Conservation (phyloP, 2,329 filamentous ascomycete species). For the Colletotrichum karsti region DNA sequence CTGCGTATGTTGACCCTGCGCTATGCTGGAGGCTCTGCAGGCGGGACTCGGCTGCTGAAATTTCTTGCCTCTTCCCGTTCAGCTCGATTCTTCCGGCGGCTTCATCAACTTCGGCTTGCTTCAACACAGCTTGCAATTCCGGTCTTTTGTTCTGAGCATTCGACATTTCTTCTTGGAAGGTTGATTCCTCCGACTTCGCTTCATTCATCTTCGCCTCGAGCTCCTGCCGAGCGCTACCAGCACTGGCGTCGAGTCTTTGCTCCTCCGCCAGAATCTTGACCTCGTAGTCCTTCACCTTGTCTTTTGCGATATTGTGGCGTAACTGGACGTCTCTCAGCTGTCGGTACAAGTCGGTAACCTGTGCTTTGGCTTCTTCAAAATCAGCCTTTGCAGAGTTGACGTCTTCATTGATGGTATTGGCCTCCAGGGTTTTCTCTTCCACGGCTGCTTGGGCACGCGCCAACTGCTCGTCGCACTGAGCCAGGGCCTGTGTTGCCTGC, state of each 20-base stretch:
- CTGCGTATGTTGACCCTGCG: conserved; percentile 64
- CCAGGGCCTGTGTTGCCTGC: conserved; percentile 48
- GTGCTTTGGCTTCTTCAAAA: conserved; percentile 60
- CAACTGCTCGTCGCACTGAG: conserved; percentile 19
- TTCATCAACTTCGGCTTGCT: neutral
- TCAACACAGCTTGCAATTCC: neutral
- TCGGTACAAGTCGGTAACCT: conserved; percentile 65
- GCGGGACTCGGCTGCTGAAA: conserved; percentile 14
- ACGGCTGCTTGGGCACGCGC: neutral
- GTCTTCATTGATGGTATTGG: neutral
- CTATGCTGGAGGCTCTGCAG: conserved; percentile 14
- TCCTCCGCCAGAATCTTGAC: conserved; percentile 63
- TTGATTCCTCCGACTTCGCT: conserved; percentile 31
- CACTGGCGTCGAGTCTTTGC: conserved; percentile 69
- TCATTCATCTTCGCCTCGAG: conserved; percentile 39
- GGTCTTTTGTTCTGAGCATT: neutral
- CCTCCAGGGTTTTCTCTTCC: conserved; percentile 3
- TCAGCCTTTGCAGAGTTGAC: conserved; percentile 36
- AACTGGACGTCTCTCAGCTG: conserved; percentile 69
- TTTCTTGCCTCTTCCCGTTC: conserved; percentile 31
- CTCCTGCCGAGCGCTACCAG: conserved; percentile 72
- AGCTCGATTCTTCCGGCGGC: neutral
- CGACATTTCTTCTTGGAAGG: conserved; percentile 24
- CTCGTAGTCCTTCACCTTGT: conserved; percentile 54
- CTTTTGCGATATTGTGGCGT: conserved; percentile 62